Percentiles rank a stretch among this genome's conserved stretches.
Conservation (phyloP, 345 rosid genomes). For the Populus ilicifolia region DNA sequence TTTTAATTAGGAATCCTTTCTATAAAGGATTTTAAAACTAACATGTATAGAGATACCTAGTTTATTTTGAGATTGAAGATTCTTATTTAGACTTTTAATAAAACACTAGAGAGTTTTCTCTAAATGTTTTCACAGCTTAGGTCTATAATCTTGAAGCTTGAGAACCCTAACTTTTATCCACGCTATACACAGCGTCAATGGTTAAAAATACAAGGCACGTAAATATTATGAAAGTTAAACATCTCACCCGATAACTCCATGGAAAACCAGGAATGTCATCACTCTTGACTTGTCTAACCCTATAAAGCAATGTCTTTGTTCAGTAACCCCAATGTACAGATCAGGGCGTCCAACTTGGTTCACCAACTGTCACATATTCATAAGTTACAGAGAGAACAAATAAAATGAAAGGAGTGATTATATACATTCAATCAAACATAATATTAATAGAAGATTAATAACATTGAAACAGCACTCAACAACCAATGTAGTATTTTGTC, state of each 20-base stretch:
- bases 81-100: no score
- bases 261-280: conserved; percentile 52
- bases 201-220: not conserved
- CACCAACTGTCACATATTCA: conserved; percentile 41
- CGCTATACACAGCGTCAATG: not conserved
- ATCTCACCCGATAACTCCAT: conserved; percentile 56
- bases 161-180: no score
- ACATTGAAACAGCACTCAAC: not conserved
- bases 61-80: no score
- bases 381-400: conserved; percentile 9
- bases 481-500: not conserved
- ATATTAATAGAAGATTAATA: not conserved
- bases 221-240: conserved; percentile 7
- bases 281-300: conserved; percentile 48
- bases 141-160: no score
- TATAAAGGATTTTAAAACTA: no score
- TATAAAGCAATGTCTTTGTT: conserved; percentile 49
- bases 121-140: no score
- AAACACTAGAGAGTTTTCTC: no score
- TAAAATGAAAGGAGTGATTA: not conserved
- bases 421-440: not conserved
- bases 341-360: conserved; percentile 31
- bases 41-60: no score
- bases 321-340: conserved; percentile 56
- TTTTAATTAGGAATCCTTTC: no score